Conservation (phyloP, 1,284 basidiomycete genomes). For the Moesziomyces sp. region DNA sequence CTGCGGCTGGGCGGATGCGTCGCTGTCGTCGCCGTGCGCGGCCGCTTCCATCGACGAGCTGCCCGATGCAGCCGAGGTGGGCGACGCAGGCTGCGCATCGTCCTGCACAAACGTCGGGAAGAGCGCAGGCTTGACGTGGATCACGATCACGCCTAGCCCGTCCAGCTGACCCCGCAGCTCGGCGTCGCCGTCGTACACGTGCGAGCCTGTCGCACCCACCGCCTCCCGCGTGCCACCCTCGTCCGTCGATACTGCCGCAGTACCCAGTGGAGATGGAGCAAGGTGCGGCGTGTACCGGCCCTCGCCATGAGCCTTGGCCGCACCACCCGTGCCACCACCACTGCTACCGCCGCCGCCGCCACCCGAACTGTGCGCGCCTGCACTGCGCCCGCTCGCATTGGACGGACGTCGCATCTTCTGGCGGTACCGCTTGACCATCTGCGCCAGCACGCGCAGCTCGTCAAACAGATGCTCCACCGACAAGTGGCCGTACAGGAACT, state of each 20-base stretch:
- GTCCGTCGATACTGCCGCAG: constrained; percentile 21
- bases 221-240: constrained; percentile 16
- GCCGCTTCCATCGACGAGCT: constrained; percentile 10
- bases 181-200: constrained; percentile 51
- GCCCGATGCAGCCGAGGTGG: constrained; percentile 7
- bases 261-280: constrained; percentile 40
- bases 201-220: constrained; percentile 18
- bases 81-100: not conserved
- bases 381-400: constrained; percentile 22
- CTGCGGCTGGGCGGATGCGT: constrained; percentile 5
- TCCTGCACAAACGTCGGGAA: constrained; percentile 51
- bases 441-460: constrained; percentile 55
- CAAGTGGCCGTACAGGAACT: constrained; percentile 62
- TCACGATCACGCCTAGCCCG: constrained; percentile 54
- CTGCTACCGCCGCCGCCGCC: not conserved
- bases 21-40: constrained; percentile 5
- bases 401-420: constrained; percentile 22
- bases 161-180: constrained; percentile 41
- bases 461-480: constrained; percentile 57
- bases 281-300: constrained; percentile 13
- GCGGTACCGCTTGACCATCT: constrained; percentile 45
- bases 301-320: constrained; percentile 16
- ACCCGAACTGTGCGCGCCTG: constrained; percentile 1
- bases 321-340: too few species aligned
- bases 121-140: constrained; percentile 61